phyloP scores from a whole-genome alignment of 2,329 filamentous ascomycete genomes.

The Xylaria sp. region DNA sequence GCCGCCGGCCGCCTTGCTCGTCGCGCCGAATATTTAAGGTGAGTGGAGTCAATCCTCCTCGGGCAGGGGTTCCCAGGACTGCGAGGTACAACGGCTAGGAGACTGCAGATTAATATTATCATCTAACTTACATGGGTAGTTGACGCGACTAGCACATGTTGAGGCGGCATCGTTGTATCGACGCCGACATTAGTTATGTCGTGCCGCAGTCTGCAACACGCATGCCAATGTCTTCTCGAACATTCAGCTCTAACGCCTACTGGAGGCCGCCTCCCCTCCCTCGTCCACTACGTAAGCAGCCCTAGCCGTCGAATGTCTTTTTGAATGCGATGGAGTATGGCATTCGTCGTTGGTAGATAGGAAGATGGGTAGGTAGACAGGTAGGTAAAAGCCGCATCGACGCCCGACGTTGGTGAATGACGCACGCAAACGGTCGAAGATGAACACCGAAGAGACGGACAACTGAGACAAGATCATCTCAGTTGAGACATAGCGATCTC shows the following conservation, averaged over 20 bases:
- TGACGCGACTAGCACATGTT: constrained; percentile 9
- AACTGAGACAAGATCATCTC: background rate
- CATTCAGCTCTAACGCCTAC: constrained; percentile 10
- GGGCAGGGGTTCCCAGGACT: constrained; percentile 2
- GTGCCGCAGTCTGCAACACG: constrained; percentile 23
- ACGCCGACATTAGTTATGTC: constrained; percentile 4
- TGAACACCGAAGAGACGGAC: background rate
- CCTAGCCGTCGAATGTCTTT: no score
- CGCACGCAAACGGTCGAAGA: background rate
- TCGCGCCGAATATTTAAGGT: constrained; percentile 10
- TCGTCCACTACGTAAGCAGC: background rate
- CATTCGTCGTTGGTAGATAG: no score
- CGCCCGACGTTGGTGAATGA: background rate
- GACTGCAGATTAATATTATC: background rate
- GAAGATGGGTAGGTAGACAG: no score
- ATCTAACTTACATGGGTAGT: no score
- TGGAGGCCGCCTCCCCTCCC: no score
- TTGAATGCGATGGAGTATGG: no score
- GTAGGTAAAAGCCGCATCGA: background rate
- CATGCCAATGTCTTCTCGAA: constrained; percentile 7
- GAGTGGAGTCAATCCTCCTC: constrained; percentile 17
- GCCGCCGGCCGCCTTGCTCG: constrained; percentile 1
- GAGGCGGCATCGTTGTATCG: background rate
- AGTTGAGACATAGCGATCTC: constrained; percentile 4
- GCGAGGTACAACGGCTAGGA: background rate